Conservation (phyloP, 208 protist species). For the Acanthamoeba pearcei region DNA sequence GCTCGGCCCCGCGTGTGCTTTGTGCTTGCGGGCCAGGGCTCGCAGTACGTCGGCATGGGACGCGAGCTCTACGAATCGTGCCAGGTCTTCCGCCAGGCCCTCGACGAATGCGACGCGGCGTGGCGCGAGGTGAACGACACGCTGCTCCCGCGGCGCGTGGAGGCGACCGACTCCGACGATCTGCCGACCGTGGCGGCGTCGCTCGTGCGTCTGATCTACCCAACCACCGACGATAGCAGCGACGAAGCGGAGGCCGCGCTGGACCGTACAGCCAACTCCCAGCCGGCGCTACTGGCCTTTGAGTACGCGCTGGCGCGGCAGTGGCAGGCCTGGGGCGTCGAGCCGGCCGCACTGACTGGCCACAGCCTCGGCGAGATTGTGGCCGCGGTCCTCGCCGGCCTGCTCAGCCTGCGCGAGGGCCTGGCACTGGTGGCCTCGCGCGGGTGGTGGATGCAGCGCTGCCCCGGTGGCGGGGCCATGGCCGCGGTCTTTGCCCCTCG, state of each 20-base stretch:
- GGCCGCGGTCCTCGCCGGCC: constrained; percentile 75
- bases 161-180: neutral
- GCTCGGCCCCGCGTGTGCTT: constrained; percentile 70
- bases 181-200: neutral
- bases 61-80: constrained; percentile 78
- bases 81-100: constrained; percentile 70
- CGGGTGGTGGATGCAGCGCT: constrained; percentile 60
- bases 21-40: constrained; percentile 84
- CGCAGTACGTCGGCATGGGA: constrained; percentile 83
- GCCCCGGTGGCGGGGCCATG: constrained; percentile 20
- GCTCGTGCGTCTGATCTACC: constrained; percentile 17
- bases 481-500: constrained; percentile 39
- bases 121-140: constrained; percentile 28
- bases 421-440: constrained; percentile 74
- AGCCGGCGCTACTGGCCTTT: constrained; percentile 82
- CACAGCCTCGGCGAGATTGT: constrained; percentile 85
- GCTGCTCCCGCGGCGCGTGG: neutral
- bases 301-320: constrained; percentile 79
- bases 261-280: constrained; percentile 64
- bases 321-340: constrained; percentile 73
- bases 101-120: constrained; percentile 78
- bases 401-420: constrained; percentile 81
- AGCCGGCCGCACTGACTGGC: constrained; percentile 79
- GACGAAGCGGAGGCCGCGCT: neutral
- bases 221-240: neutral